Evolutionary conservation across 352 stramenopile genomes (phyloP), one percentile per base, ranked within the genome.

Genomic region (Phytophthora pisi): DNA sequence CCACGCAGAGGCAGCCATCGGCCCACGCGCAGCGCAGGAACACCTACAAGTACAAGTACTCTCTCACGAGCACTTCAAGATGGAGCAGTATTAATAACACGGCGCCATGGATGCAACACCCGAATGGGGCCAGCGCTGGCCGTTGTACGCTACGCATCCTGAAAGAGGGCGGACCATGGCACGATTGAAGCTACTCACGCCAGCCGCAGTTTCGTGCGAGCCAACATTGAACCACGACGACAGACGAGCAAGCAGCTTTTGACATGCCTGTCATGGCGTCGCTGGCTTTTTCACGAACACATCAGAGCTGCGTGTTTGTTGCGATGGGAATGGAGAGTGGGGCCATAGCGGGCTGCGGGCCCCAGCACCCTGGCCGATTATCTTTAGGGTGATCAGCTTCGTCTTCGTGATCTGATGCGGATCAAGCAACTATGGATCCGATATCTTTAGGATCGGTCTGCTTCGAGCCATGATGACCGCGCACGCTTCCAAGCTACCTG

Each of bases 351-450:
- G 15, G 11, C 23, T 18, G 43, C 30, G 57, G 28, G 45, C 57
- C 38, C 30, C 51, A 65, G 42, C 20, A 20, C 49, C n/a, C 26
- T 15, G 7, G 45, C 24, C 11, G 18, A 46, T 50, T 72, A 72
- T 72, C 51, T 75, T 75, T 62, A 72, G 57, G 31, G 40, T 5
- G 11, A 42, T n/a, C 11, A 11, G n/a, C 13, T 15, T 11, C 57
- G 54, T 66, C 69, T 66, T 76, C 50, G 23, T 28, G 68, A 28
- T 60, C 64, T 76, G 64, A 70, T 76, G 36, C 30, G 36, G 36
- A 42, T 42, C 11, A 16, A 34, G 28, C 55, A 9, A 26, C 20
- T 51, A 6, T 24, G 45, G 47, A 53, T 55, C 50, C 57, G 57
- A 72, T 68, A 75, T 61, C 57, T 68, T 69, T 69, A 72, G 52